These are phyloP conservation scores for Gloeostereum incarnatum DNA, from an alignment of 768 basidiomycete genomes.

Conservation along the genomic window DNA sequence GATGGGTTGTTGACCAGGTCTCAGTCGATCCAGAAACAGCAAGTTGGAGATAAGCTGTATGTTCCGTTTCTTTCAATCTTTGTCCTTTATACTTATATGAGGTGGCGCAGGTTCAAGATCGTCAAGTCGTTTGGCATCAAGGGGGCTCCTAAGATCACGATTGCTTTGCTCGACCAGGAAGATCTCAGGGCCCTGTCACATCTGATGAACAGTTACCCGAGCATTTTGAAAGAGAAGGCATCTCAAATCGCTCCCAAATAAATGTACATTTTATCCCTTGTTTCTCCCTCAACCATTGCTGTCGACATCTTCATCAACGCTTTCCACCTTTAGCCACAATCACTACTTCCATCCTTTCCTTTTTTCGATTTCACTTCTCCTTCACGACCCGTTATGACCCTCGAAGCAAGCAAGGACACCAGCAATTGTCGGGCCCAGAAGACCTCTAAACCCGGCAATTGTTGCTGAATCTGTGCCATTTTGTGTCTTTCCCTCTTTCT, in stretches of 20 bases:
- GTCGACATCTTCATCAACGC: too few species aligned
- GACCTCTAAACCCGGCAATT: neutral
- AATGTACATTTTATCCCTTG: too few species aligned
- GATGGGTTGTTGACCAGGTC: constrained; percentile 50
- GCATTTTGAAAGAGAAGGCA: constrained; percentile 75
- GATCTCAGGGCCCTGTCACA: constrained; percentile 79
- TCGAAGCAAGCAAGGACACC: neutral
- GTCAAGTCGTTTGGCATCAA: constrained; percentile 81
- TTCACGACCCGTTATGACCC: neutral
- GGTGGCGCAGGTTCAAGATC: constrained; percentile 31
- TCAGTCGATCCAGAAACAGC: constrained; percentile 62
- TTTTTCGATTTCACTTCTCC: constrained; percentile 1
- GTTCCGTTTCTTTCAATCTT: constrained; percentile 17
- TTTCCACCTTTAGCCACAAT: neutral
- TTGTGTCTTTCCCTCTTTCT: neutral
- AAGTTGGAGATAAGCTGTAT: constrained; percentile 70
- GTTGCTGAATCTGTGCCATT: neutral
- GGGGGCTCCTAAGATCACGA: constrained; percentile 77
- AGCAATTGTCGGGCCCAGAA: neutral
- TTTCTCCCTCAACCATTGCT: too few species aligned
- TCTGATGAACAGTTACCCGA: constrained; percentile 80
- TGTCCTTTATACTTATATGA: neutral
- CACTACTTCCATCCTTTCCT: neutral
- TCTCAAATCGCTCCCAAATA: constrained; percentile 18
- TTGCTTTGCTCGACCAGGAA: constrained; percentile 74